Percentiles rank a stretch among this genome's conserved stretches.
Evolutionary conservation across 768 basidiomycete species (phyloP).

Genomic region (Termitomyces titanicus): DNA sequence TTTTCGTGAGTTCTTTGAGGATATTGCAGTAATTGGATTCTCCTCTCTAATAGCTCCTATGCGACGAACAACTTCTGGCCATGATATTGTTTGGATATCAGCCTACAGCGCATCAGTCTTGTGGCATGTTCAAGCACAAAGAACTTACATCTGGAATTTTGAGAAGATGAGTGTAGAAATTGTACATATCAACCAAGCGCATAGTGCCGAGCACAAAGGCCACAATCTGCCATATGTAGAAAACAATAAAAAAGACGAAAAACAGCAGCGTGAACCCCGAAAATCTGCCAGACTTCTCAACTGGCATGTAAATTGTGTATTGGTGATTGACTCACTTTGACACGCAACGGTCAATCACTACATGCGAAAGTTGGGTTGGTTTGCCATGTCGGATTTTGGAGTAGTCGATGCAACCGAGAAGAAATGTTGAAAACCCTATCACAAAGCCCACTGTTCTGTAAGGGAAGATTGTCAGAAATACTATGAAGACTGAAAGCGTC

Average conservation of each 20-base stretch:
- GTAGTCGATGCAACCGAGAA: slow-evolving; percentile 94
- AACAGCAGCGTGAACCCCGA: slow-evolving; percentile 83
- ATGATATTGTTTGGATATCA: slow-evolving; percentile 96
- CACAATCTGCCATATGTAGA: slow-evolving; percentile 87
- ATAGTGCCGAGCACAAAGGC: slow-evolving; percentile 72
- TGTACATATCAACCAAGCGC: slow-evolving; percentile 90
- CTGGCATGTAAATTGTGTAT: neutral
- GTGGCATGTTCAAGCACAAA: neutral
- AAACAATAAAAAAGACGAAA: slow-evolving; percentile 79
- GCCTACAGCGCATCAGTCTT: slow-evolving; percentile 45
- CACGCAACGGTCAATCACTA: slow-evolving; percentile 80
- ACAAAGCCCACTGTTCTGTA: slow-evolving; percentile 95
- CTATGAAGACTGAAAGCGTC: slow-evolving; percentile 10
- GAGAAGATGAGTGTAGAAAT: slow-evolving; percentile 92
- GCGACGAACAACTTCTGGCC: slow-evolving; percentile 91
- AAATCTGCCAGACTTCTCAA: slow-evolving; percentile 46
- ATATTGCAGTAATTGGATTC: slow-evolving; percentile 88
- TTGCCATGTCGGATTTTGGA: slow-evolving; percentile 67
- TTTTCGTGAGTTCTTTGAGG: slow-evolving; percentile 49
- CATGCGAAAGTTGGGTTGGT: slow-evolving; percentile 69
- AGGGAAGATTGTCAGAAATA: slow-evolving; percentile 20
- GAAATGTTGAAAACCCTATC: slow-evolving; percentile 96
- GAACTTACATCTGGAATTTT: slow-evolving; percentile 84
- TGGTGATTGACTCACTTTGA: slow-evolving; percentile 55
- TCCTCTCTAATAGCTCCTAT: slow-evolving; percentile 88